These are phyloP conservation scores for Penicillium canescens DNA, from an alignment of 495 filamentous ascomycete species.

Conservation along the genomic window DNA sequence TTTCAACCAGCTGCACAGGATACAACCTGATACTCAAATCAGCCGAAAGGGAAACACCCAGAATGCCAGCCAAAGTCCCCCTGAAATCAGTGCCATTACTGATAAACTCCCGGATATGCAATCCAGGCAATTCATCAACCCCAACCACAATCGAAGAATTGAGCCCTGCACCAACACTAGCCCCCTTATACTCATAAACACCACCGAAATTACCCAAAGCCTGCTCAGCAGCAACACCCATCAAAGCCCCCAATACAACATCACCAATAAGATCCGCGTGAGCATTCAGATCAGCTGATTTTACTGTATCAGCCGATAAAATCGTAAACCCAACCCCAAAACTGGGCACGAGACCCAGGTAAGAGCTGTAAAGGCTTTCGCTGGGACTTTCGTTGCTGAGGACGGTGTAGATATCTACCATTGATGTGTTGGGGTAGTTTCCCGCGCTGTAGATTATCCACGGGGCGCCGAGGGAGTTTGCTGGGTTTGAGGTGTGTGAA, in stretches of 20 bases:
- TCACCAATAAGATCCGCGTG: constrained; percentile 29
- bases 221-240: constrained; percentile 43
- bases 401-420: constrained; percentile 53
- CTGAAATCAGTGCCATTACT: constrained; percentile 52
- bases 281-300: constrained; percentile 22
- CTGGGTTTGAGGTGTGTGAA: constrained; percentile 48
- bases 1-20: constrained; percentile 32
- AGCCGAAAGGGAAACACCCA: constrained; percentile 29
- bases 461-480: constrained; percentile 43
- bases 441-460: constrained; percentile 38
- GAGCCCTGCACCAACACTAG: neutral
- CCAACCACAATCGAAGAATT: constrained; percentile 31
- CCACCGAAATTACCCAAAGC: constrained; percentile 43
- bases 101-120: constrained; percentile 48
- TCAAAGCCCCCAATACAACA: constrained; percentile 41
- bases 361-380: constrained; percentile 40
- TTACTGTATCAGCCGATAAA: constrained; percentile 36
- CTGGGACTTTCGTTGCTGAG: constrained; percentile 43
- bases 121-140: constrained; percentile 42
- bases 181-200: constrained; percentile 23
- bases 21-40: constrained; percentile 46
- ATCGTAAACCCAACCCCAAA: constrained; percentile 51
- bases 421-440: constrained; percentile 26
- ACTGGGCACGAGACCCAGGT: constrained; percentile 49
- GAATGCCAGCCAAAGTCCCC: constrained; percentile 19